Base-by-base conservation (phyloP, 352 stramenopile genomes). In the Phytophthora cactorum region DNA sequence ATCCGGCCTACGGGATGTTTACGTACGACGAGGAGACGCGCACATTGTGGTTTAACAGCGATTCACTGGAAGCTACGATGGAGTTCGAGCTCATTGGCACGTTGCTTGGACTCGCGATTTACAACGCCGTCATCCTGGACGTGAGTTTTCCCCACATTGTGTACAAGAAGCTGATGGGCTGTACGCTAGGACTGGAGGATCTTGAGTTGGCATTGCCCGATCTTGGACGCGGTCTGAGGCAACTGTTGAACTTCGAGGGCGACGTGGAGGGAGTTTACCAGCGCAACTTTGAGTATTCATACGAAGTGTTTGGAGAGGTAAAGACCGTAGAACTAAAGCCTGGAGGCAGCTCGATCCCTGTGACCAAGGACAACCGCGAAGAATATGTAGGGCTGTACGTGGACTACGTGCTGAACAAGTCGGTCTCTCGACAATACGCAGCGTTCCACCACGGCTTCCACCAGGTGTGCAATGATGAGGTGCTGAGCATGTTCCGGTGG, bases 41-140 rank as follows among this genome's bases (percentile, higher is more conserved):
- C 6, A 82, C 76, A 15, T 62, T 94, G 22, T 94, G 86, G 86
- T 94, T 94, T 57, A 94, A 92, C 65, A 86, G 79, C 46, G 84
- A 94, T 45, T 95, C 86, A 3, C 59, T 92, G n/a, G 87, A 95
- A 60, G 69, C 79, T 2, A 89, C 81, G 4, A 93, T 93, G 79
- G 85, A 95, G 77, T 96, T 89, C 60, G 85, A 96, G 68, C 72
- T 96, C 11, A 92, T 96, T 70, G 88, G 88, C 28, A 92, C 90
- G 38, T 56, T 96, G 10, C 66, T 95, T 4, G 88, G 82, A 25
- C 60, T 96, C 7, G 88, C 88, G 11, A 93, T 96, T 44, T 96
- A 96, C 68, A 96, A 96, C 27, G 77, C 79, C 8, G 86, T 96
- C 25, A 94, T 96, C 39, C 58, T 96, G 25, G 88, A 96, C 31